Evolutionary conservation across 306 rosid species (phyloP), one percentile per base, ranked within the genome.

Genomic region (Ochetophila trinervis): DNA sequence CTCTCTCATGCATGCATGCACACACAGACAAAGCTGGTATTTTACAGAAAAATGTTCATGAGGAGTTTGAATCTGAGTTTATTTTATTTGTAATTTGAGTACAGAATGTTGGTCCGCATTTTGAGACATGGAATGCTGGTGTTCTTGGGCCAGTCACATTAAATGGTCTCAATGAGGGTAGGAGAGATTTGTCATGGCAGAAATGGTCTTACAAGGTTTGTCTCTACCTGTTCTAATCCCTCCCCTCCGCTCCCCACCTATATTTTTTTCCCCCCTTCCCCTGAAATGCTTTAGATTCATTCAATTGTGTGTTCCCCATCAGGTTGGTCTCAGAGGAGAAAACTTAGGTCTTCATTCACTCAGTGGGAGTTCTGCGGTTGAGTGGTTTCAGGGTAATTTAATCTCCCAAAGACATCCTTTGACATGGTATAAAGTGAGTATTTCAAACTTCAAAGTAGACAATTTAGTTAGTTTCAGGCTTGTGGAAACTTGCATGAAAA

Each of bases 31-130:
- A 14, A 15, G 20, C 17, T 49, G 7, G 14, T 49, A 16, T n/a
- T 49, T 15, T 49, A 49, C 14, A 16, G 6, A 49, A 14, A 44
- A n/a, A 14, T 49, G 20, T 49, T 49, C 20, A 49, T 16, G 20
- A 17, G 20, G 53, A 49, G 8, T 24, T 53, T 18, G 27, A 53
- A 32, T 61, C 49, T 73, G 74, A 76, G 30, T 27, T 21, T 64
- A 57, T 36, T 50, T 45, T 65, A 27, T 68, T 32, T 80, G n/a
- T 59, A 53, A 20, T 76, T 58, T 52, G 60, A 53, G 3, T 75
- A 36, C 84, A 94, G 99, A 90, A 94, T 76, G 90, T 90, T 53
- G 99, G 99, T 70, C 96, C 97, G 50, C 99, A 88, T 87, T 94
- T 81, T 58, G 99, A 94, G 81, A 94, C 80, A 74, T 94, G 97